Evolutionary conservation across 129 eudicot species (phyloP).

Genomic region (Tanacetum coccineum): DNA sequence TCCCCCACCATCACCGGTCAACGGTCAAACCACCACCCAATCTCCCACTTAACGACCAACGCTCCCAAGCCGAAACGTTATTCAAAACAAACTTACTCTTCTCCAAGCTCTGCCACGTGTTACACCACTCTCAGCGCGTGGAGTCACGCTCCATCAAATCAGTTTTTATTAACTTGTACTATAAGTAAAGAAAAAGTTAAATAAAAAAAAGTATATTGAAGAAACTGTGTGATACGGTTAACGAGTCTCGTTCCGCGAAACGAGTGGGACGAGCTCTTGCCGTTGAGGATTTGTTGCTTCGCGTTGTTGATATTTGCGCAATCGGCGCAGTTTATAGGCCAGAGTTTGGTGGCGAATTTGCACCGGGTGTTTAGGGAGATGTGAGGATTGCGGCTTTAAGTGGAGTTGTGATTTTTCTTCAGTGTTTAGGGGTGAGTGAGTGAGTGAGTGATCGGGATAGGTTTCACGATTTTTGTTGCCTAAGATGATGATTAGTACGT

Average conservation of each 20-base stretch:
- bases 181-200: conserved; percentile 69
- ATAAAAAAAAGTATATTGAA: conserved; percentile 57
- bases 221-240: conserved; percentile 82
- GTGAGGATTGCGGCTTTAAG: conserved; percentile 86
- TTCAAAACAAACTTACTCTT: conserved; percentile 67
- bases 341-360: conserved; percentile 55
- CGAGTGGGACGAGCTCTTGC: conserved; percentile 82
- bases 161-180: conserved; percentile 43
- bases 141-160: conserved; percentile 77
- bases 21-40: conserved; percentile 32
- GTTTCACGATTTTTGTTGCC: conserved; percentile 96
- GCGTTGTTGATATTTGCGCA: conserved; percentile 86
- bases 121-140: conserved; percentile 70
- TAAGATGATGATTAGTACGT: conserved; percentile 88
- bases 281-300: conserved; percentile 61
- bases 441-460: conserved; percentile 72
- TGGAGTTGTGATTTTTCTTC: conserved; percentile 83
- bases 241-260: conserved; percentile 61
- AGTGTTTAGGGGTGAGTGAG: conserved; percentile 86
- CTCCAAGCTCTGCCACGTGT: conserved; percentile 66
- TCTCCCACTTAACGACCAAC: conserved; percentile 84
- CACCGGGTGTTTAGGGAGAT: conserved; percentile 78
- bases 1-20: no score
- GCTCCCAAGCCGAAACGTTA: conserved; percentile 80
- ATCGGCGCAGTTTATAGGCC: conserved; percentile 82